Conservation (phyloP, 2,329 filamentous ascomycete species). For the Tolypocladium sp. region DNA sequence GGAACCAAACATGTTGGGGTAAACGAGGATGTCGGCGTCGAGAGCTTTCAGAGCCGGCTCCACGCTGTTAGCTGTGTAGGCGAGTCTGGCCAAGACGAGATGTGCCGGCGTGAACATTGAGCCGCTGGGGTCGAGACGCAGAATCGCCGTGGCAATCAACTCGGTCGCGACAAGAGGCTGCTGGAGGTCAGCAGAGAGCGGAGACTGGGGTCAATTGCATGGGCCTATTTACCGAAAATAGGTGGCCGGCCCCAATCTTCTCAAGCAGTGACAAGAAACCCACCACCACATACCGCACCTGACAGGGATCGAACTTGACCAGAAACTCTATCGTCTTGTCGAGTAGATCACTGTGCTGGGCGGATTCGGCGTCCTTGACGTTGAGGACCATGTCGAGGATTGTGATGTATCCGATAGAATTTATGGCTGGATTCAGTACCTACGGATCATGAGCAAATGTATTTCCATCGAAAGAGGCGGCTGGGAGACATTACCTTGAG, state of each 20-base stretch:
- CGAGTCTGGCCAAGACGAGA: constrained; percentile 46
- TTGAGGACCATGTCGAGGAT: constrained; percentile 33
- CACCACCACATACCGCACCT: constrained; percentile 41
- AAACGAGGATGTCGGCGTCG: constrained; percentile 57
- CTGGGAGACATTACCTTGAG: constrained; percentile 25
- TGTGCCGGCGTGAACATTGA: constrained; percentile 59
- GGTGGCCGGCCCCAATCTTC: constrained; percentile 24
- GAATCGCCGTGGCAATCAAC: constrained; percentile 42
- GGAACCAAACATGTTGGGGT: constrained; percentile 37
- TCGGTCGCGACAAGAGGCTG: constrained; percentile 39
- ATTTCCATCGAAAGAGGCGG: too few species aligned
- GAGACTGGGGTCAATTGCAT: neutral
- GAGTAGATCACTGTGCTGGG: constrained; percentile 19
- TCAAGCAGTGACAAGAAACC: constrained; percentile 35
- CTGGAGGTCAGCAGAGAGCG: neutral
- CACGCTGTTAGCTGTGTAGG: constrained; percentile 45
- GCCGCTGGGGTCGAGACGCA: constrained; percentile 57
- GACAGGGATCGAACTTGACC: constrained; percentile 37
- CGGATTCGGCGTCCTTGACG: constrained; percentile 16
- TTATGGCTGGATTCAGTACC: constrained; percentile 34
- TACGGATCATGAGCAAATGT: constrained; percentile 13
- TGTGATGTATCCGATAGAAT: constrained; percentile 43
- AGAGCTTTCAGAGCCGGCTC: constrained; percentile 50
- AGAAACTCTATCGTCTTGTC: constrained; percentile 36
- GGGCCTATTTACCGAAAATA: constrained; percentile 28